Evolutionary conservation across 306 rosid species (phyloP), one percentile per base, ranked within the genome.

Genomic region (Cucumis hystrix): DNA sequence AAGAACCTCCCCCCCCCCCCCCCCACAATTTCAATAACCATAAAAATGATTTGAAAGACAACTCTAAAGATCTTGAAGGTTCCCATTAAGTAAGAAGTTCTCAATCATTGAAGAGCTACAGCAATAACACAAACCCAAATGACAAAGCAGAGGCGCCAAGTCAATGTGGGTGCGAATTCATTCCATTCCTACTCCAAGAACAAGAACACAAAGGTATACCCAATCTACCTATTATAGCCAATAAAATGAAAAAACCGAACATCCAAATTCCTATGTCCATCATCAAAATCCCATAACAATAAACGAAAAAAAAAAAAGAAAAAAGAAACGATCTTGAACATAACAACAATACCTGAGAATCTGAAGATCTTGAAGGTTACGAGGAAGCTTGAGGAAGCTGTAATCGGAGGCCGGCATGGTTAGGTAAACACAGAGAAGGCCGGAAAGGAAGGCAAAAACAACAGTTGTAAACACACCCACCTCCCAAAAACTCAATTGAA

Each of bases 361-460:
- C 80, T 85, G 91, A 83, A 95, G 97, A 78, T 95, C 99, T 61
- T 92, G 80, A 55, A 95, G 97, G 82, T 68, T 89, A 25, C 88
- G 97, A 21, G 97, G 99, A 62, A 92, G 91, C 92, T 95, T 95
- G 56, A 95, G 99, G 62, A 95, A 95, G 88, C 99, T 89, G 80
- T 95, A 95, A 85, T 95, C 99, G 30, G 99, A 92, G 58, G 87
- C 87, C 6, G 99, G 99, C 90, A 95, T 88, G 83, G 97, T 90
- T 6, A 90, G 84, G 76, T 95, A 95, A 59, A 95, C 92, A 71
- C 88, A 81, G 45, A 89, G 65, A 60, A 95, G 78, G n/a, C 93
- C 90, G 0, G 84, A 4, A 17, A 78, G 39, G 70, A 91, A 92
- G 2, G 86, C 89, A 75, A 95, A 59, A 0, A 89, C 86, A 74